Conservation (phyloP, 2,329 filamentous ascomycete species). For the Verruconis gallopava region DNA sequence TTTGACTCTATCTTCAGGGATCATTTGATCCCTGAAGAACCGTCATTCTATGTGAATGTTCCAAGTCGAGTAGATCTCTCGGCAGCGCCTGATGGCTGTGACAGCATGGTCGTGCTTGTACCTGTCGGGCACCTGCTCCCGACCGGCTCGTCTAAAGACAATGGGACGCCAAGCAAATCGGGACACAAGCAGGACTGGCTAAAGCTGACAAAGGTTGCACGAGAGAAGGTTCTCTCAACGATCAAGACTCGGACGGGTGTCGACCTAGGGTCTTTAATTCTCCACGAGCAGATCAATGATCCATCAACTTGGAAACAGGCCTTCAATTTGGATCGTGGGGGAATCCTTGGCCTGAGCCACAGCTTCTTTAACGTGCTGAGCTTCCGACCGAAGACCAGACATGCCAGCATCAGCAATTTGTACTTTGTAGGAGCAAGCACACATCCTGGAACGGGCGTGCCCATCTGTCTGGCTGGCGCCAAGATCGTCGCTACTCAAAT, state of each 20-base stretch:
- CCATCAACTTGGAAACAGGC: conserved; percentile 50
- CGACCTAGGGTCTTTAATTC: conserved; percentile 36
- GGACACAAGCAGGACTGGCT: conserved; percentile 46
- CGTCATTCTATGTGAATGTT: conserved; percentile 67
- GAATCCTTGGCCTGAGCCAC: conserved; percentile 59
- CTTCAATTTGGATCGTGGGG: conserved; percentile 65
- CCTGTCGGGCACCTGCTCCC: conserved; percentile 54
- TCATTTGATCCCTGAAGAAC: conserved; percentile 52
- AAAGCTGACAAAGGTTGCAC: conserved; percentile 44
- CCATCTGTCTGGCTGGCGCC: conserved; percentile 57
- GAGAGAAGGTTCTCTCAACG: conserved; percentile 46
- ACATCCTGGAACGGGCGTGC: conserved; percentile 64
- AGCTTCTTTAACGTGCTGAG: conserved; percentile 61
- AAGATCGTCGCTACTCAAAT: conserved; percentile 48
- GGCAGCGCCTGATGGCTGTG: conserved; percentile 52
- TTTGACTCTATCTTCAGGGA: conserved; percentile 65
- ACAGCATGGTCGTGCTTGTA: conserved; percentile 56
- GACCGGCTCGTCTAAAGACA: conserved; percentile 11
- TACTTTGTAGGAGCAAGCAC: conserved; percentile 67
- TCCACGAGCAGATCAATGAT: conserved; percentile 52
- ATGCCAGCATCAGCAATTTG: conserved; percentile 36
- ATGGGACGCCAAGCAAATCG: conserved; percentile 20
- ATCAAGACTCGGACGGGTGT: conserved; percentile 49
- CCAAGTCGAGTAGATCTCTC: conserved; percentile 55
- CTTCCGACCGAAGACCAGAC: conserved; percentile 48